These are phyloP conservation scores for Phanerochaete carnosa DNA, from an alignment of 768 basidiomycete genomes.

Conservation along the genomic window DNA sequence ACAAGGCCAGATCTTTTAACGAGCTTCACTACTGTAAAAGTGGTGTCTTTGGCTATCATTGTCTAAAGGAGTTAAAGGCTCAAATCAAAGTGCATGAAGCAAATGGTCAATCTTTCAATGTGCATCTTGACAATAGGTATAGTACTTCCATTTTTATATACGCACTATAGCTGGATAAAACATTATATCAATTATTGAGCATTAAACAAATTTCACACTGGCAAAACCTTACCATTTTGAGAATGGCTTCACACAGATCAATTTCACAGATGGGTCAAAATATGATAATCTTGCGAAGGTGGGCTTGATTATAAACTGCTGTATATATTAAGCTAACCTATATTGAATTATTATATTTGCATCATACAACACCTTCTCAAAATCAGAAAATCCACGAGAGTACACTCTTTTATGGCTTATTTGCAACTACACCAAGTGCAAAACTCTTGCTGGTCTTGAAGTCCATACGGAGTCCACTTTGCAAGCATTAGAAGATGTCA, in stretches of 20 bases:
- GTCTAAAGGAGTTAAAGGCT: background rate
- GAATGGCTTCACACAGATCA: background rate
- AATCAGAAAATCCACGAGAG: background rate
- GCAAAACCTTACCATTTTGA: background rate
- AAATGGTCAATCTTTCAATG: background rate
- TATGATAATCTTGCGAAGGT: background rate
- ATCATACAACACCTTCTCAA: background rate
- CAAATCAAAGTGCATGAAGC: background rate
- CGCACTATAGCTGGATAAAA: background rate
- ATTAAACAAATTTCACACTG: background rate
- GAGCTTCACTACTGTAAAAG: background rate
- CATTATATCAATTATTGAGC: background rate
- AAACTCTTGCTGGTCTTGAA: background rate
- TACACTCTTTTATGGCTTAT: background rate
- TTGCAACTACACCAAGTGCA: background rate
- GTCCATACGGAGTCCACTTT: background rate
- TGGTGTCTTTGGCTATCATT: background rate
- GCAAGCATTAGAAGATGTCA: background rate
- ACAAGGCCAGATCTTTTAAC: background rate
- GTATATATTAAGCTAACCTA: too few species aligned
- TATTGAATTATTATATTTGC: background rate
- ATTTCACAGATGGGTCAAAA: background rate
- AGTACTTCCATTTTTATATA: background rate
- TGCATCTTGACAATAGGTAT: background rate
- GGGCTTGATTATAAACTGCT: background rate